Conservation (phyloP, 208 protist genomes). For the Leishmania tarentolae region DNA sequence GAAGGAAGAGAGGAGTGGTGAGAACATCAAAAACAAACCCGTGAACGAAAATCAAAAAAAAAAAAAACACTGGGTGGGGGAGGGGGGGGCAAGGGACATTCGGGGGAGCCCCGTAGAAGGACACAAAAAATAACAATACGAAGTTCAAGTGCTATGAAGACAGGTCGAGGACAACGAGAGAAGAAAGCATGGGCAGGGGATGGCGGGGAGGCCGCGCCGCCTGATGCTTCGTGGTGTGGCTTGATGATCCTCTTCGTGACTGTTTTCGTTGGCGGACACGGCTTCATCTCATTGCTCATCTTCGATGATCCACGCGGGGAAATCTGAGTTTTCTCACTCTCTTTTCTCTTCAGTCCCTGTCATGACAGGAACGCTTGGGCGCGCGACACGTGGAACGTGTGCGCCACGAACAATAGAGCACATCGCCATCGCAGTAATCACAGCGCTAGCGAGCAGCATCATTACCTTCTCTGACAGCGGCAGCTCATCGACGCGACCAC, state of each 20-base stretch:
- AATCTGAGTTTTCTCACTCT: neutral
- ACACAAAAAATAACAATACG: neutral
- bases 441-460: constrained; percentile 14
- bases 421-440: constrained; percentile 21
- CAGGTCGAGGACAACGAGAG: neutral
- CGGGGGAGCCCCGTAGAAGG: too few relatives aligned
- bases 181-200: neutral
- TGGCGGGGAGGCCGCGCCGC: neutral
- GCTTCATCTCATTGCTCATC: neutral
- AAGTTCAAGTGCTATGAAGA: neutral
- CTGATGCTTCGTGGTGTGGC: neutral
- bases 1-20: too few relatives aligned
- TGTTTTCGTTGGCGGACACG: neutral
- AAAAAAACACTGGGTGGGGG: neutral
- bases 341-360: neutral
- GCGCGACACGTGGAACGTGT: neutral
- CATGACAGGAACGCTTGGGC: neutral
- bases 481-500: constrained; percentile 50
- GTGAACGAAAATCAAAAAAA: neutral
- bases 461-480: constrained; percentile 22
- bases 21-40: too few relatives aligned
- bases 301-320: neutral
- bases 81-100: too few relatives aligned
- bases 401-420: constrained; percentile 19
- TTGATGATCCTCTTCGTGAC: neutral